Base-by-base conservation (phyloP, 495 filamentous ascomycete species). In the Antarctomyces pellizariae region DNA sequence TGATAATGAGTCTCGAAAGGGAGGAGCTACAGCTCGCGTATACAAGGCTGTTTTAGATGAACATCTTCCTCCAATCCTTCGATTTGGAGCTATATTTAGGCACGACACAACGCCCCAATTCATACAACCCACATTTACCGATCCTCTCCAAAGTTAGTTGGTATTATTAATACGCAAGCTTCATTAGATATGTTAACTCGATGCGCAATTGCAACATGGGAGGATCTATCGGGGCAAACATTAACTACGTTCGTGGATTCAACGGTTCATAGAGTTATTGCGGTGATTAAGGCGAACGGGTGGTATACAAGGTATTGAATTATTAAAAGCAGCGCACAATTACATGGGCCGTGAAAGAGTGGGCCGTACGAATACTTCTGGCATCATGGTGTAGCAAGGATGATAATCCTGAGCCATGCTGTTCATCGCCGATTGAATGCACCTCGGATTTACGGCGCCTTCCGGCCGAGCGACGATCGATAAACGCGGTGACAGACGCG, bases 221-320 rank as follows among this genome's bases (percentile, higher is more conserved):
- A 33, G 3, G 11, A 5, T 4, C 3, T 33, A 13, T 12, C 10
- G n/a, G 13, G 6, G 11, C 11, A 22, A 3, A 5, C 29, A 4
- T 12, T 33, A 21, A 21, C 22, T 33, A 28, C 16, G 25, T 13
- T 33, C 14, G 11, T 16, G 13, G 14, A 28, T 20, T 15, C 25
- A 4, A 33, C 29, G 25, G 8, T 5, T 4, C 13, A 33, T 8
- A 6, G 31, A 7, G 12, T 28, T 16, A 24, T 18, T 30, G 30
- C 30, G 9, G 30, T 32, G 11, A 11, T 30, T 30, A 13, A 21
- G 5, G 28, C 28, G 7, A 13, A 22, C 4, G 28, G 28, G 7
- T 30, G 18, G 28, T 30, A 30, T 30, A 30, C 28, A 8, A 30
- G n/a, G n/a, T n/a, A n/a, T n/a, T n/a, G n/a, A n/a, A n/a, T n/a